These are phyloP conservation scores for Erodium trifolium DNA, from an alignment of 441 rosid species.

Conservation along the genomic window DNA sequence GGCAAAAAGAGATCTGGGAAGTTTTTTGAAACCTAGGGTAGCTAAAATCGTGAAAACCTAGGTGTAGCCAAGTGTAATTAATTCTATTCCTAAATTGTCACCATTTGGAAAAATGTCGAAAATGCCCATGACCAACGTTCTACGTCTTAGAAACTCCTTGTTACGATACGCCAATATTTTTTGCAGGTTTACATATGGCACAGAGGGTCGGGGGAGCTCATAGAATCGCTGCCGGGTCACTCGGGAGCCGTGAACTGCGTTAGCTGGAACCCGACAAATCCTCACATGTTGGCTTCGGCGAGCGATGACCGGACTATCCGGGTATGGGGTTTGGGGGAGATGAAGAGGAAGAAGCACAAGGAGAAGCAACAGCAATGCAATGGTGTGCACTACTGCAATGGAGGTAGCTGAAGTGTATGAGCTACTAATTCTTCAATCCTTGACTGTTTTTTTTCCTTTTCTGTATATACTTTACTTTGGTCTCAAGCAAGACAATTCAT, in stretches of 20 bases:
- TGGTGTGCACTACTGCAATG: constrained; percentile 43
- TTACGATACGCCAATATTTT: not conserved
- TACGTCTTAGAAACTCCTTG: not conserved
- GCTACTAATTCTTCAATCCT: constrained; percentile 13
- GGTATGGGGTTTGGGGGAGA: constrained; percentile 56
- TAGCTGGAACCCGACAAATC: constrained; percentile 65
- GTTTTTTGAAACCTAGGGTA: too few relatives aligned
- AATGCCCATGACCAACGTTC: too few relatives aligned
- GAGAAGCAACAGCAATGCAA: constrained; percentile 23
- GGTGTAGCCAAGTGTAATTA: too few relatives aligned
- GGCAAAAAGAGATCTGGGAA: too few relatives aligned
- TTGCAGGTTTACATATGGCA: constrained; percentile 68
- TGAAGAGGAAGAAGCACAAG: constrained; percentile 26
- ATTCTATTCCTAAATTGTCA: too few relatives aligned
- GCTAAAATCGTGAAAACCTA: too few relatives aligned
- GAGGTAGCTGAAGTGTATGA: constrained; percentile 19
- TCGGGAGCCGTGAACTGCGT: constrained; percentile 70
- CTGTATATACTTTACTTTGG: constrained; percentile 32
- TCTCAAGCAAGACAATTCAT: constrained; percentile 32
- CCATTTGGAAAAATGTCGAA: too few relatives aligned
- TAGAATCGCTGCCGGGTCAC: constrained; percentile 48
- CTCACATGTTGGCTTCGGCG: constrained; percentile 63
- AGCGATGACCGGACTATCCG: constrained; percentile 66
- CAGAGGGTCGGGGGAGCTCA: constrained; percentile 39
- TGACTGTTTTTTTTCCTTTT: constrained; percentile 20